Evolutionary conservation across 169 alveolate genomes (phyloP).

Genomic region (Sarcocystis neurona): DNA sequence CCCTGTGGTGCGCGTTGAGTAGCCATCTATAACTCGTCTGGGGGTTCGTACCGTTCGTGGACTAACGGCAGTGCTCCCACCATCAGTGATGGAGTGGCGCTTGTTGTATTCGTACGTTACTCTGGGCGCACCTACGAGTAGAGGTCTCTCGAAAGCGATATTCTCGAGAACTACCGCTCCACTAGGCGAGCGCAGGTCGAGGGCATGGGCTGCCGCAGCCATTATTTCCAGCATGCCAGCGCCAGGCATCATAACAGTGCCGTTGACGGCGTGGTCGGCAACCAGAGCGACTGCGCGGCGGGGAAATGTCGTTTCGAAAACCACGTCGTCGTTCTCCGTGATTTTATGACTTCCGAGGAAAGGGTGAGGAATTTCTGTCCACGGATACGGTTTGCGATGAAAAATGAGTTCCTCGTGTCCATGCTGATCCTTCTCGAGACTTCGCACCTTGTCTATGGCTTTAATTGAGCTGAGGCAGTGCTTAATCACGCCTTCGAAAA

Average conservation of each 20-base stretch:
- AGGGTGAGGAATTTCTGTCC: slow-evolving; percentile 75
- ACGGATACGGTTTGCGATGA: slow-evolving; percentile 73
- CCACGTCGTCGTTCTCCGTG: slow-evolving; percentile 45
- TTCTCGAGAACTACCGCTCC: slow-evolving; percentile 64
- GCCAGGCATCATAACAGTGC: slow-evolving; percentile 75
- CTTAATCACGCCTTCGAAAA: slow-evolving; percentile 42
- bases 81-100: slow-evolving; percentile 11
- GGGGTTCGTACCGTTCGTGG: slow-evolving; percentile 67
- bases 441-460: slow-evolving; percentile 40
- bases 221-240: slow-evolving; percentile 74
- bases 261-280: slow-evolving; percentile 75
- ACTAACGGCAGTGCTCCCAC: slow-evolving; percentile 28
- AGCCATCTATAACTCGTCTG: slow-evolving; percentile 59
- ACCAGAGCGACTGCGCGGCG: slow-evolving; percentile 69
- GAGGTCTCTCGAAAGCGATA: slow-evolving; percentile 65
- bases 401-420: slow-evolving; percentile 56
- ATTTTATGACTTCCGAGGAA: slow-evolving; percentile 64
- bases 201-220: slow-evolving; percentile 71
- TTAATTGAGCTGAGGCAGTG: slow-evolving; percentile 31
- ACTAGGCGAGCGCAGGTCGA: slow-evolving; percentile 55
- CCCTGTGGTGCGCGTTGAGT: background rate
- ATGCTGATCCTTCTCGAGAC: slow-evolving; percentile 55
- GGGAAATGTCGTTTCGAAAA: slow-evolving; percentile 66
- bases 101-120: slow-evolving; percentile 64
- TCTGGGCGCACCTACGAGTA: slow-evolving; percentile 64